A percentile compares a stretch with the other conserved stretches of the same genome.
Conservation (phyloP, 768 basidiomycete genomes). For the Lactarius psammicola region DNA sequence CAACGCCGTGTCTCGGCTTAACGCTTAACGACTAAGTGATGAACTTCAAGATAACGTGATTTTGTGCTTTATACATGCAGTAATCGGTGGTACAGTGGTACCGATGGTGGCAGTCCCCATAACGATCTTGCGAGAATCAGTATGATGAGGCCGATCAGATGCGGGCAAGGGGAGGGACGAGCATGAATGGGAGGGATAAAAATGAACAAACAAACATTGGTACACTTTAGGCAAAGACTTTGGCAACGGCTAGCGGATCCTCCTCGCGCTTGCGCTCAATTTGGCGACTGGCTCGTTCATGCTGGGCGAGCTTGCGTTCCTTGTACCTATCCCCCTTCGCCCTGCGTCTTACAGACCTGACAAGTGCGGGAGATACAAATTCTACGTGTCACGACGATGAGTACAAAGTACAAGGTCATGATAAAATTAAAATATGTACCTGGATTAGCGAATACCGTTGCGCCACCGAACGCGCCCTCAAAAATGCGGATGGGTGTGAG, state of each 20-base stretch:
- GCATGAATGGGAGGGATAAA: conserved; percentile 8
- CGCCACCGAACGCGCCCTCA: conserved; percentile 94
- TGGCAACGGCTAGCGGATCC: conserved; percentile 78
- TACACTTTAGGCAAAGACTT: conserved; percentile 76
- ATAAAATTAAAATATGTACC: conserved; percentile 47
- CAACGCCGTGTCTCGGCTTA: not conserved
- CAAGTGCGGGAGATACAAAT: conserved; percentile 85
- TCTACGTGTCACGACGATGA: conserved; percentile 47
- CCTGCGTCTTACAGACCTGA: conserved; percentile 65
- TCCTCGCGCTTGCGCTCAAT: conserved; percentile 64
- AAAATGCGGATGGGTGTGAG: conserved; percentile 97
- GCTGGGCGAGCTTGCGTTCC: conserved; percentile 74
- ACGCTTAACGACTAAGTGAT: not conserved
- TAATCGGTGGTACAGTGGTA: not conserved
- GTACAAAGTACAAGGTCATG: conserved; percentile 8
- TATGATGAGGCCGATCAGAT: not conserved
- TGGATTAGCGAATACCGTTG: conserved; percentile 93
- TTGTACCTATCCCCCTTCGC: conserved; percentile 81
- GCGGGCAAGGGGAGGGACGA: not conserved
- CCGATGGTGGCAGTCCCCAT: not conserved
- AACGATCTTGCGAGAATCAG: not conserved
- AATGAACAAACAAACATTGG: conserved; percentile 10
- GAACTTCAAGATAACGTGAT: not conserved
- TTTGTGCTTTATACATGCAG: not conserved
- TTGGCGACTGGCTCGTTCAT: conserved; percentile 61